Evolutionary conservation across 1,139 yeast genomes (phyloP).

Genomic region (Suhomyces kunorum): DNA sequence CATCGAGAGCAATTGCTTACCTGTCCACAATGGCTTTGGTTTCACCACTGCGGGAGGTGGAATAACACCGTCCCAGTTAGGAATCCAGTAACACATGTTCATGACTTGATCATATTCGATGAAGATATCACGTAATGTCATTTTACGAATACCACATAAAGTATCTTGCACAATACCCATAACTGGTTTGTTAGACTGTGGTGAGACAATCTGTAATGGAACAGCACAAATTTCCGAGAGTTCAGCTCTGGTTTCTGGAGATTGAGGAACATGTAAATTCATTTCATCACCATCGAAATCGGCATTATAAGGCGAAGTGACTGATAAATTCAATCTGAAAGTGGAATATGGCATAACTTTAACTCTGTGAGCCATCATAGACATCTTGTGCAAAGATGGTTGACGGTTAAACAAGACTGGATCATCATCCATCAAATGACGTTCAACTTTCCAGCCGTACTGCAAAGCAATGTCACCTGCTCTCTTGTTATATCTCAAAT

Average conservation of each 20-base stretch:
- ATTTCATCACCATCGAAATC: conserved; percentile 99
- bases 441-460: conserved; percentile 98
- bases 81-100: conserved; percentile 97
- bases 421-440: conserved; percentile 96
- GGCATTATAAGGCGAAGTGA: conserved; percentile 98
- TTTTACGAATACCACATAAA: conserved; percentile 92
- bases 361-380: conserved; percentile 99
- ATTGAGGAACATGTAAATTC: conserved; percentile 99
- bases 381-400: conserved; percentile 98
- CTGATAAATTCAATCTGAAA: conserved; percentile 92
- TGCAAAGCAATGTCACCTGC: conserved; percentile 98
- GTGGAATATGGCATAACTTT: conserved; percentile 99
- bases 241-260: conserved; percentile 97
- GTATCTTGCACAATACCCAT: conserved; percentile 99
- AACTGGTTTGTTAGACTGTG: conserved; percentile 97
- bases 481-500: conserved; percentile 92
- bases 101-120: conserved; percentile 91
- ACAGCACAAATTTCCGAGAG: conserved; percentile 93
- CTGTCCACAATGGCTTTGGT: conserved; percentile 97
- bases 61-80: conserved; percentile 97
- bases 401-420: conserved; percentile 98
- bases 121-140: conserved; percentile 88
- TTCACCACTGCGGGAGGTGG: conserved; percentile 96
- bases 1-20: conserved; percentile 90
- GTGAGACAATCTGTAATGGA: conserved; percentile 95